A percentile compares a stretch with the other conserved stretches of the same genome.
Evolutionary conservation across 495 filamentous ascomycete genomes (phyloP).

Genomic region (Lasiosphaeria miniovina): DNA sequence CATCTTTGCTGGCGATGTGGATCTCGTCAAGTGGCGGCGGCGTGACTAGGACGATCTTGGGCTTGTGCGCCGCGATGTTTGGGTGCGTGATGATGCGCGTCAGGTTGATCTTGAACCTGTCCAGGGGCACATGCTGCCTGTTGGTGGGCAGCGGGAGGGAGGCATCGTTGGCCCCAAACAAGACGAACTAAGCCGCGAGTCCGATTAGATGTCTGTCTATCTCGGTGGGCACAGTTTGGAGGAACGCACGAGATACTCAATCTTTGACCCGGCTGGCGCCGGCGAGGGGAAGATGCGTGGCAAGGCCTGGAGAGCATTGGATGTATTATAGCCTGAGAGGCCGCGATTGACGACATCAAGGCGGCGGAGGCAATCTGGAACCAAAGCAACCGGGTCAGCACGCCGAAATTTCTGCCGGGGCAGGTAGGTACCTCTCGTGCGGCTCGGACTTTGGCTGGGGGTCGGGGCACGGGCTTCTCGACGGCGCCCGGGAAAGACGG

Average conservation of each 20-base stretch:
- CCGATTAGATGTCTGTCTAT: neutral
- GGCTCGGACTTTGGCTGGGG: neutral
- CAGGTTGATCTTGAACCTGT: constrained; percentile 69
- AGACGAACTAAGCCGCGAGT: constrained; percentile 56
- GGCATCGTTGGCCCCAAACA: constrained; percentile 88
- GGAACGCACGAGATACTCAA: constrained; percentile 61
- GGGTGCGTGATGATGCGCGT: constrained; percentile 66
- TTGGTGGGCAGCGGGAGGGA: constrained; percentile 53
- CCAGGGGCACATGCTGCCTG: constrained; percentile 70
- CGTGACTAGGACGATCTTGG: constrained; percentile 71
- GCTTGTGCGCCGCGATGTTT: constrained; percentile 61
- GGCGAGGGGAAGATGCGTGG: constrained; percentile 42
- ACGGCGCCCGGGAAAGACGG: constrained; percentile 4
- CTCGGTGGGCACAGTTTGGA: neutral
- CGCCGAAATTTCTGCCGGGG: neutral
- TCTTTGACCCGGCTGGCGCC: constrained; percentile 49
- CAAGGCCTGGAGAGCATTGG: constrained; percentile 41
- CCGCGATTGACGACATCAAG: constrained; percentile 51
- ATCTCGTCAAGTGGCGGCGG: constrained; percentile 83
- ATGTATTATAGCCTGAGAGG: constrained; percentile 49
- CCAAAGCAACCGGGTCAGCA: neutral
- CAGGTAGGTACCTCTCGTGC: neutral
- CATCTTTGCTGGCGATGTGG: constrained; percentile 53
- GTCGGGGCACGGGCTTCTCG: too few relatives aligned
- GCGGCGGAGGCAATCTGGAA: constrained; percentile 40